Base-by-base conservation (phyloP, 73 alveolate species). In the Paramecium sexaurelia region DNA sequence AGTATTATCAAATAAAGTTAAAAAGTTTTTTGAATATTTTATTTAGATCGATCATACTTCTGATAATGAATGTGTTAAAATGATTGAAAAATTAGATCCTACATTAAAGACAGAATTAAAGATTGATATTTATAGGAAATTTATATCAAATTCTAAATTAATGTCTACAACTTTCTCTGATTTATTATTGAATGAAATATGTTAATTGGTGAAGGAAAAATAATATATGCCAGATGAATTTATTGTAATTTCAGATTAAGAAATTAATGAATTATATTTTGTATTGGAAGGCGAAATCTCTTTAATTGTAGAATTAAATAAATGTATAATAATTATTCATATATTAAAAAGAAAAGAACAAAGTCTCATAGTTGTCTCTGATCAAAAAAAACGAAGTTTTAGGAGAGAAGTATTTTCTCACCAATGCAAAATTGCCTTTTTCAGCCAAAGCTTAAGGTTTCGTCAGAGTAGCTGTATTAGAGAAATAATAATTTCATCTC, bases 11-110 rank as follows among this genome's bases (percentile, higher is more conserved):
- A 51, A 86, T 33, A 88, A 75, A 39, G 94, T 88, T 1, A 88
- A 57, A 69, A 88, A 55, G 45, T 88, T 68, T 41, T 88, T 68
- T 69, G 94, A 88, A 17, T 88, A 88, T 88, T 69, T 69, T 45
- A 69, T 61, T 20, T 68, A 88, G 20, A 61, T 68, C 20, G 94
- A 88, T 36, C 87, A 88, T 37, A 33, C 94, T 9, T 47, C 69
- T 11, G 94, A 88, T 24, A 41, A 66, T 36, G 85, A 68, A 36
- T 75, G 84, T 6, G 43, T 55, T 41, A 9, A 69, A 26, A 24
- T 88, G 35, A 88, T 88, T 17, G 73, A 88, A 20, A 41, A 61
- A 26, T 68, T 88, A 24, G 83, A 83, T 40, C 56, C 47, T 6
- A 27, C 84, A 1, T 43, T 88, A 56, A 88, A 88, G 47, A 82